A percentile compares a stretch with the other conserved stretches of the same genome.
phyloP scores from a whole-genome alignment of 2,329 filamentous ascomycete genomes.

The Aciculosporium take region DNA sequence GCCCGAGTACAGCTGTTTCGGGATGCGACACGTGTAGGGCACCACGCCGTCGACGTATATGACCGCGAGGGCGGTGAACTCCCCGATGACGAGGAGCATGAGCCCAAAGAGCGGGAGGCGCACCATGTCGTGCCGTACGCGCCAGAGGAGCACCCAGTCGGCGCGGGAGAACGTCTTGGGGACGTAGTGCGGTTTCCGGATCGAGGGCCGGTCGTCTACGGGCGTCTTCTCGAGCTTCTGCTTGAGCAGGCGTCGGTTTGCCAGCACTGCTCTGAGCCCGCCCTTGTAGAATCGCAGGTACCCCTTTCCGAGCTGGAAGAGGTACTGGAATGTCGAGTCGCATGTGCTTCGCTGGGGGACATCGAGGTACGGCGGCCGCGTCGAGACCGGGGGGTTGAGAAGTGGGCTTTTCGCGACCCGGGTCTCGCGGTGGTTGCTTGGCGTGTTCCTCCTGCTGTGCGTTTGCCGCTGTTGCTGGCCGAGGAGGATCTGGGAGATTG shows the following conservation, averaged over 20 bases:
- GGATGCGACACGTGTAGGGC: conserved; percentile 72
- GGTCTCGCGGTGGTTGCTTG: conserved; percentile 12
- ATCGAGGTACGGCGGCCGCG: conserved; percentile 55
- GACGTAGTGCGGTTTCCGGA: conserved; percentile 20
- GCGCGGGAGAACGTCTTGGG: conserved; percentile 38
- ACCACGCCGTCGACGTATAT: conserved; percentile 56
- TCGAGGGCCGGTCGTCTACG: conserved; percentile 37
- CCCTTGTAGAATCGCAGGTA: conserved; percentile 81
- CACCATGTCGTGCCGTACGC: conserved; percentile 58
- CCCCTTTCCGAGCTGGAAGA: conserved; percentile 52
- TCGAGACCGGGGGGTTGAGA: conserved; percentile 59
- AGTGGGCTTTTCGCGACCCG: conserved; percentile 18
- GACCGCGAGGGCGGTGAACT: conserved; percentile 73
- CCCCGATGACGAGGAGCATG: conserved; percentile 64
- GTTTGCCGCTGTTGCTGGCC: conserved; percentile 11
- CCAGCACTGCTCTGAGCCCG: conserved; percentile 60
- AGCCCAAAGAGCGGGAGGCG: conserved; percentile 67
- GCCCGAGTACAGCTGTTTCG: conserved; percentile 50
- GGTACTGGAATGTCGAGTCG: conserved; percentile 27
- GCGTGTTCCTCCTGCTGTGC: conserved; percentile 8
- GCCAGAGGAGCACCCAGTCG: conserved; percentile 54
- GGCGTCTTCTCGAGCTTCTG: conserved; percentile 29
- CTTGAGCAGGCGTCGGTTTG: conserved; percentile 44
- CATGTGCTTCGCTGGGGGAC: conserved; percentile 39
- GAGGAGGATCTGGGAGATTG: neutral